A percentile compares a stretch with the other conserved stretches of the same genome.
Conservation (phyloP, 495 filamentous ascomycete species). For the Penicillium longicatenatum region DNA sequence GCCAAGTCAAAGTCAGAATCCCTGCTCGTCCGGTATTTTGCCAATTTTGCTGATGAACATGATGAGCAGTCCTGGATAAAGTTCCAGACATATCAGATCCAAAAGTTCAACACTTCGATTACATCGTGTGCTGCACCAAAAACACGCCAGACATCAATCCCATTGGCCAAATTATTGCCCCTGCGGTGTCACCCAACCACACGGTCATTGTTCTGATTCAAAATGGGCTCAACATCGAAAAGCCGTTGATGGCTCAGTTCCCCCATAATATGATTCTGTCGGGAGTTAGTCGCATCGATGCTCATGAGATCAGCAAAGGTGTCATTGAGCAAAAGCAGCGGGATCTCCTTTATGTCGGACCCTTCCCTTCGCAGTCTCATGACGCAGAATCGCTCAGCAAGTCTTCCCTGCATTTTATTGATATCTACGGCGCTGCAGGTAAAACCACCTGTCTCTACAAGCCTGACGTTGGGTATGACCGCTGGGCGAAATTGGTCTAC, state of each 20-base stretch:
- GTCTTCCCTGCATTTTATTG: background rate
- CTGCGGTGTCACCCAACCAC: slow-evolving; percentile 61
- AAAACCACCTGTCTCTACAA: background rate
- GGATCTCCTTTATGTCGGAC: slow-evolving; percentile 15
- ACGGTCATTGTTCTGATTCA: slow-evolving; percentile 56
- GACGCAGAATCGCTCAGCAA: background rate
- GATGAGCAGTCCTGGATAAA: background rate
- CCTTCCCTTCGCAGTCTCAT: slow-evolving; percentile 2
- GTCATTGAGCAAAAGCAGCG: slow-evolving; percentile 16
- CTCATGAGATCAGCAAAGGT: slow-evolving; percentile 17
- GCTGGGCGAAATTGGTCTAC: slow-evolving; percentile 15
- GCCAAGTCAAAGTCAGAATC: slow-evolving; percentile 19
- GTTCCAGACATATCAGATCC: slow-evolving; percentile 8
- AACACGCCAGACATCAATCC: slow-evolving; percentile 44
- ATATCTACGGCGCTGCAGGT: background rate
- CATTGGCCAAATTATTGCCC: slow-evolving; percentile 66
- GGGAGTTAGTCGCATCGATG: slow-evolving; percentile 16
- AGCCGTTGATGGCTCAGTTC: slow-evolving; percentile 43
- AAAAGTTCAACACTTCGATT: slow-evolving; percentile 37
- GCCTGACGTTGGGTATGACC: background rate
- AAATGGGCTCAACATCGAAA: slow-evolving; percentile 59
- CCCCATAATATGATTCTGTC: slow-evolving; percentile 35
- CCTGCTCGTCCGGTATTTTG: background rate
- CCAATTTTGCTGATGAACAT: background rate
- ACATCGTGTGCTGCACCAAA: slow-evolving; percentile 46